Conservation (phyloP, 2,329 filamentous ascomycete species). For the Apiospora sp. region DNA sequence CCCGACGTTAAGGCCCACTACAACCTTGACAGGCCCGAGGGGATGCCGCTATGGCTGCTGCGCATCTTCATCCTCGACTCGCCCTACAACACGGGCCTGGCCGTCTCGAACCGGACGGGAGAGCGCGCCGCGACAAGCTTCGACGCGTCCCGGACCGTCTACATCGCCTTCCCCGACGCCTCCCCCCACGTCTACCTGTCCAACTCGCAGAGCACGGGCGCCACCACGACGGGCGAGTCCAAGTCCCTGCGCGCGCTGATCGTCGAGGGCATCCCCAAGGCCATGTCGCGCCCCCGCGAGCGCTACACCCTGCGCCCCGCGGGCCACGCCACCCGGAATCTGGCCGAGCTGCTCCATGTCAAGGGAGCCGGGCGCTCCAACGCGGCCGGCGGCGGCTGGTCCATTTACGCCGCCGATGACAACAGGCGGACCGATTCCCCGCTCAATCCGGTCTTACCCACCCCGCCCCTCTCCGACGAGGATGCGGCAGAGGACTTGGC, state of each 20-base stretch:
- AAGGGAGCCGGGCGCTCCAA: constrained; percentile 76
- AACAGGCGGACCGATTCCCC: constrained; percentile 56
- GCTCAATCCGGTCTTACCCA: constrained; percentile 59
- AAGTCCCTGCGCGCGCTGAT: constrained; percentile 75
- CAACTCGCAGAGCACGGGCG: constrained; percentile 54
- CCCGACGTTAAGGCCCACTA: constrained; percentile 87
- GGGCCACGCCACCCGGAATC: constrained; percentile 73
- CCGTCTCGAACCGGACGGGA: constrained; percentile 44
- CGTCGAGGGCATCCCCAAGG: constrained; percentile 82
- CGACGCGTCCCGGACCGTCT: constrained; percentile 76
- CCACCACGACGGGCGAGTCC: constrained; percentile 57
- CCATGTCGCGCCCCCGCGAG: constrained; percentile 76
- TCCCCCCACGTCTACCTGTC: constrained; percentile 78
- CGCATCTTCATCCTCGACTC: constrained; percentile 82
- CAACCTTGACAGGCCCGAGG: constrained; percentile 75
- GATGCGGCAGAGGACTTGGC: constrained; percentile 29
- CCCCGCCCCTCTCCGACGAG: constrained; percentile 53
- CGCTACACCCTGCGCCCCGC: constrained; percentile 75
- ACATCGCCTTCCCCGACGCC: constrained; percentile 82
- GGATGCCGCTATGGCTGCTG: constrained; percentile 75
- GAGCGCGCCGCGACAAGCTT: constrained; percentile 51
- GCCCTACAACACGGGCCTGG: constrained; percentile 73
- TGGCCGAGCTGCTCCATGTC: constrained; percentile 73
- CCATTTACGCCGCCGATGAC: constrained; percentile 75
- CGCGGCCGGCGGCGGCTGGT: constrained; percentile 79